Evolutionary conservation across 257 asterid genomes (phyloP), one percentile per base, ranked within the genome.

Genomic region (Osmanthus fragrans): DNA sequence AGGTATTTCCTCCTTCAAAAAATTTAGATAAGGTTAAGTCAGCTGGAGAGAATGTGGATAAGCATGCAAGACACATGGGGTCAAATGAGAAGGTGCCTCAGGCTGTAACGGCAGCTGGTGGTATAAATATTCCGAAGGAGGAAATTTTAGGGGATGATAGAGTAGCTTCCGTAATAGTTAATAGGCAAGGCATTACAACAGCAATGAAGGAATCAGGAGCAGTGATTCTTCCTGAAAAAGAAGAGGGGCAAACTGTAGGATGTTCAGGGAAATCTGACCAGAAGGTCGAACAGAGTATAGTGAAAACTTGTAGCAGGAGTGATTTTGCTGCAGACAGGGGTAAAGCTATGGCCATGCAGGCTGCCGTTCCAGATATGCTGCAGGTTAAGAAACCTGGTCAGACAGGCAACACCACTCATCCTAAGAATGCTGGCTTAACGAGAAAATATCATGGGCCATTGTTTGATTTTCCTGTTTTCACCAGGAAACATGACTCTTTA

Each of bases 371-470:
- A 68, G 97, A 96, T 77, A 45, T 92, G 33, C 36, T 80, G 77
- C 97, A 82, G 81, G 86, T 71, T 42, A 92, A 88, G 85, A 90
- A 87, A 85, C 87, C 97, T 64, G 77, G 80, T 56, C 98, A 90
- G 80, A 86, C 88, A 27, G 86, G 89, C 80, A 85, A 73, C 84
- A 71, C 86, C 71, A 27, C 82, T 79, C 99, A 89, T 75, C 86
- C 92, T 34, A 94, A 91, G 89, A 97, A 94, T 82, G 84, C 86
- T 23, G 85, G 90, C 82, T 81, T 96, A 32, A 81, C 87, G 54
- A 87, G 97, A 81, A 96, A 96, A 84, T 96, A 96, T 86, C 98
- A 96, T 18, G 99, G 99, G 51, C 99, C 99, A 73, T 82, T 93
- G 77, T 96, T 93, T 77, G 99, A 96, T 89, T 96, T 96, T 81